A percentile compares a stretch with the other conserved stretches of the same genome.
These are phyloP conservation scores for Phyllosticta citrichinensis DNA, from an alignment of 2,329 filamentous ascomycete species.

Conservation along the genomic window DNA sequence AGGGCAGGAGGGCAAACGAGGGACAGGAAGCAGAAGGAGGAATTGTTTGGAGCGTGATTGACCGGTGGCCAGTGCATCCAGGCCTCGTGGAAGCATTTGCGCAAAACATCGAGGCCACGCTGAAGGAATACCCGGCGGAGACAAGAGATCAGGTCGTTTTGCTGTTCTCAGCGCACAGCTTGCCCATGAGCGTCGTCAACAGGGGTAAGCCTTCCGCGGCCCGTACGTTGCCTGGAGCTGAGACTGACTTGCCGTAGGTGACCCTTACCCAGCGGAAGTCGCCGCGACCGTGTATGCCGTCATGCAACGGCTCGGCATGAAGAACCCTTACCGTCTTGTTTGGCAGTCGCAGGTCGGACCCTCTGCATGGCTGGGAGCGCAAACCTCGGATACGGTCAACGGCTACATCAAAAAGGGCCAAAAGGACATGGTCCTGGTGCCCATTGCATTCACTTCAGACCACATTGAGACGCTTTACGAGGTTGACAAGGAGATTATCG, in stretches of 20 bases:
- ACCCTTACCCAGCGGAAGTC: slow-evolving; percentile 91
- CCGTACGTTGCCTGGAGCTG: slow-evolving; percentile 14
- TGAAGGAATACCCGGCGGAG: slow-evolving; percentile 75
- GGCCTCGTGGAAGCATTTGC: slow-evolving; percentile 89
- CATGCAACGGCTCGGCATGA: slow-evolving; percentile 82
- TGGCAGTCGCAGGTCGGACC: slow-evolving; percentile 99
- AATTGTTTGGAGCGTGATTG: slow-evolving; percentile 95
- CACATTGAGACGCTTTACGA: slow-evolving; percentile 97
- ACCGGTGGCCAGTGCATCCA: slow-evolving; percentile 88
- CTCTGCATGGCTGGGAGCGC: slow-evolving; percentile 87
- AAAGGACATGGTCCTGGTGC: slow-evolving; percentile 81
- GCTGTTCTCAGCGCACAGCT: slow-evolving; percentile 87
- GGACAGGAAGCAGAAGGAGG: slow-evolving; percentile 50
- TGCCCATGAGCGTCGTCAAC: slow-evolving; percentile 97
- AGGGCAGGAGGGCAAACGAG: slow-evolving; percentile 57
- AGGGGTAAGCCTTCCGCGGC: slow-evolving; percentile 45
- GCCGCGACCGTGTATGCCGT: slow-evolving; percentile 93
- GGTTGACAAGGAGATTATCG: slow-evolving; percentile 88
- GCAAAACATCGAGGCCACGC: slow-evolving; percentile 76
- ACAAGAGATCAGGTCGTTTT: slow-evolving; percentile 71
- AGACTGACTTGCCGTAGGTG: slow-evolving; percentile 45
- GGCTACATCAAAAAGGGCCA: slow-evolving; percentile 85
- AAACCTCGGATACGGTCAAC: slow-evolving; percentile 80
- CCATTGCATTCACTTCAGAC: slow-evolving; percentile 96
- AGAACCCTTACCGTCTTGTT: slow-evolving; percentile 84